phyloP scores from a whole-genome alignment of 2,329 filamentous ascomycete species.

The Penicillium sp. region DNA sequence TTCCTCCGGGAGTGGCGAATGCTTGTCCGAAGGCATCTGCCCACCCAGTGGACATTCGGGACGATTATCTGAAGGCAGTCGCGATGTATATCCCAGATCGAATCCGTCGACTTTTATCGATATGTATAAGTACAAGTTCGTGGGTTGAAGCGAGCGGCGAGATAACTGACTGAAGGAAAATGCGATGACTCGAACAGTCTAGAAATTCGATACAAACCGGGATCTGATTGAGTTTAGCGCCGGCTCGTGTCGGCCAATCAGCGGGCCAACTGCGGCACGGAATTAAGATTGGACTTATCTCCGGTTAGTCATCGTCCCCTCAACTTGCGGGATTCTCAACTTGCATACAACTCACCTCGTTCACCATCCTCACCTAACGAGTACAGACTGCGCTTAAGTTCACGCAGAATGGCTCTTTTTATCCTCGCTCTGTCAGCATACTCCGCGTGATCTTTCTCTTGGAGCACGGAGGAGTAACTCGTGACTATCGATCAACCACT shows the following conservation, averaged over 20 bases:
- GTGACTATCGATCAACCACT: constrained; percentile 1
- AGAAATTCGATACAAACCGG: neutral
- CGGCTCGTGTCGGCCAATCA: neutral
- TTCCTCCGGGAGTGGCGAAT: constrained; percentile 17
- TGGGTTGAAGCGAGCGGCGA: neutral
- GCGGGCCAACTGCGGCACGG: neutral
- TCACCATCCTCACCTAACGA: neutral
- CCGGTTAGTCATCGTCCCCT: constrained; percentile 15
- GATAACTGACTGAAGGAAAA: neutral
- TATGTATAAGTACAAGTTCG: neutral
- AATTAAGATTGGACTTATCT: constrained; percentile 5
- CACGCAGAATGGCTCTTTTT: neutral
- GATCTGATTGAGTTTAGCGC: neutral
- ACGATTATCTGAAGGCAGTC: neutral
- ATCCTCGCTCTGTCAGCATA: neutral
- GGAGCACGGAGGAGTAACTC: neutral
- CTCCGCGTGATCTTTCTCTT: neutral
- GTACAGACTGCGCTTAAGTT: neutral
- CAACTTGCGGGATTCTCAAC: neutral
- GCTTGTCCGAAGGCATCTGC: constrained; percentile 18
- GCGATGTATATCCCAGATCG: neutral
- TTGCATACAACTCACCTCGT: neutral
- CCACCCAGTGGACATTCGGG: constrained; percentile 27
- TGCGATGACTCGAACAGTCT: neutral
- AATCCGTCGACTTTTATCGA: neutral